Evolutionary conservation across 108 stramenopile genomes (phyloP).

Genomic region (Chaetoceros tenuissimus): DNA sequence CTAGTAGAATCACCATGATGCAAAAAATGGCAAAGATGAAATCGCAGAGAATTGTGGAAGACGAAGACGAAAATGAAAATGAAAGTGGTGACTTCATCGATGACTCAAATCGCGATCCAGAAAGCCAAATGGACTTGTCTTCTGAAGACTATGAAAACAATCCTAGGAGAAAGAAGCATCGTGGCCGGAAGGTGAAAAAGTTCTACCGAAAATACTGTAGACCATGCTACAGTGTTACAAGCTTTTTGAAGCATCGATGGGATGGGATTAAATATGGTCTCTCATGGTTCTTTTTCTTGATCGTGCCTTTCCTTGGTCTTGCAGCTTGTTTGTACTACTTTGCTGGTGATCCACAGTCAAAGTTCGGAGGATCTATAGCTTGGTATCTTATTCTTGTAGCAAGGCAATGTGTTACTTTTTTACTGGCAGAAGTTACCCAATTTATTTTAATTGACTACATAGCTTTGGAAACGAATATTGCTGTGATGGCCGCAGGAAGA

Average conservation of each 20-base stretch:
- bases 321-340: slow-evolving; percentile 25
- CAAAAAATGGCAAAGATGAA: not conserved
- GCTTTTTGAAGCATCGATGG: not conserved
- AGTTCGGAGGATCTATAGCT: not conserved
- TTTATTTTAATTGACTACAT: slow-evolving; percentile 30
- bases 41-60: no score
- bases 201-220: not conserved
- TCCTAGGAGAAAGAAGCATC: not conserved
- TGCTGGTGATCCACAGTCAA: slow-evolving; percentile 16
- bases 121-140: no score
- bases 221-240: not conserved
- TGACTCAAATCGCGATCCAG: not conserved
- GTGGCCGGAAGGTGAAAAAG: not conserved
- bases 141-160: not conserved
- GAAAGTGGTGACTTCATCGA: no score
- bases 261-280: not conserved
- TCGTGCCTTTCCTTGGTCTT: slow-evolving; percentile 14
- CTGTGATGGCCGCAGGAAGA: slow-evolving; percentile 20
- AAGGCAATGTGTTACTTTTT: slow-evolving; percentile 27
- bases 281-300: slow-evolving; percentile 6
- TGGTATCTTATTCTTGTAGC: slow-evolving; percentile 34
- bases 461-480: slow-evolving; percentile 10
- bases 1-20: not conserved
- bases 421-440: slow-evolving; percentile 14
- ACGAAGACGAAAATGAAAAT: no score